Conservation (phyloP, 495 filamentous ascomycete species). For the Hyaloscypha bicolor region DNA sequence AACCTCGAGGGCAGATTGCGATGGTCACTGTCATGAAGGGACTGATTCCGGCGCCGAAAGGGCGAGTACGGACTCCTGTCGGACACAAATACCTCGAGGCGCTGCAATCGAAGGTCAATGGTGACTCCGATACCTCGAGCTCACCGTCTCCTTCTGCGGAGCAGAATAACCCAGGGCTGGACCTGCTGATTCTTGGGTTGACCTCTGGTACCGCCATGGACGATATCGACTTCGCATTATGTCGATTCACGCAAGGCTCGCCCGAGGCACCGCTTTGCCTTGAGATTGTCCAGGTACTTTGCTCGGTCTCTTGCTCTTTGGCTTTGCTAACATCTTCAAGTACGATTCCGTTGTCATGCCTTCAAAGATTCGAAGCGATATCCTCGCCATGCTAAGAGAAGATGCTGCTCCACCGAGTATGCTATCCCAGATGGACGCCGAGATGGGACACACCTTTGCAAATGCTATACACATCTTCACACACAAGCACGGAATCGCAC, state of each 20-base stretch:
- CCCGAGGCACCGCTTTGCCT: slow-evolving; percentile 30
- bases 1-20: background rate
- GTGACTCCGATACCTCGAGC: slow-evolving; percentile 25
- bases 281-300: slow-evolving; percentile 31
- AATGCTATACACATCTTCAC: slow-evolving; percentile 33
- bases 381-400: slow-evolving; percentile 33
- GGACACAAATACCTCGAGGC: slow-evolving; percentile 35
- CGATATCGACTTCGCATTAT: slow-evolving; percentile 35
- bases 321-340: slow-evolving; percentile 14
- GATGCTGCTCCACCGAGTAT: slow-evolving; percentile 35
- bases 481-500: slow-evolving; percentile 29
- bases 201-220: slow-evolving; percentile 35
- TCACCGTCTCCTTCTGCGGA: slow-evolving; percentile 19
- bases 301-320: background rate
- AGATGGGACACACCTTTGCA: slow-evolving; percentile 35
- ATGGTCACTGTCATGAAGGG: slow-evolving; percentile 30
- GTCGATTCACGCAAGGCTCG: slow-evolving; percentile 33
- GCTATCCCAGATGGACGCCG: slow-evolving; percentile 36
- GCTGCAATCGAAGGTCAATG: slow-evolving; percentile 27
- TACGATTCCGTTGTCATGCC: slow-evolving; percentile 35
- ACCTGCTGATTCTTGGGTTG: slow-evolving; percentile 31
- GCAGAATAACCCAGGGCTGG: slow-evolving; percentile 23
- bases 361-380: slow-evolving; percentile 34
- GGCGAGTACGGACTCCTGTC: slow-evolving; percentile 29
- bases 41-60: slow-evolving; percentile 30